These are phyloP conservation scores for Symbiodinium pilosum DNA, from an alignment of 73 alveolate genomes.

Conservation along the genomic window DNA sequence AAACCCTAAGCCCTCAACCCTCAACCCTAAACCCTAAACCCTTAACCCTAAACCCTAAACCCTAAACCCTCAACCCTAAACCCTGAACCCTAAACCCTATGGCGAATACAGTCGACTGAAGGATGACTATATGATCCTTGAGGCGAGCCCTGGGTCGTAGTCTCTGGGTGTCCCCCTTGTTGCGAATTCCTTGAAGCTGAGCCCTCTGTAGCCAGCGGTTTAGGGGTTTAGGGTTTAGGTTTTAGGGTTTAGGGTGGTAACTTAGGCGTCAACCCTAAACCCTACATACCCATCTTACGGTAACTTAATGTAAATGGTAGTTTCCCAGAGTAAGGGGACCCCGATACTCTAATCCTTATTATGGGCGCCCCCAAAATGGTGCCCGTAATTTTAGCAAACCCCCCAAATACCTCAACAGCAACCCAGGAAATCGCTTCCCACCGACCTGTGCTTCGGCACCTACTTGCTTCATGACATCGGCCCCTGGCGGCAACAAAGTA, in stretches of 20 bases:
- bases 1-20: neutral
- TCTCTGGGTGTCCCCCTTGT: neutral
- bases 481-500: neutral
- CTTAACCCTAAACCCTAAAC: neutral
- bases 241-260: neutral
- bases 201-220: no score
- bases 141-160: neutral
- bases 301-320: no score
- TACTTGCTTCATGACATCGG: conserved; percentile 19
- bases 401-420: neutral
- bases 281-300: no score
- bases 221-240: neutral
- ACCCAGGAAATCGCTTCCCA: neutral
- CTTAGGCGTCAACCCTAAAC: neutral
- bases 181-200: neutral
- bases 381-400: neutral
- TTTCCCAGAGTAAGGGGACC: no score
- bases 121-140: neutral
- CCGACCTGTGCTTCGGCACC: conserved; percentile 21
- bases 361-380: no score
- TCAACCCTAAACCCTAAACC: neutral
- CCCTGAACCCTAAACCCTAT: neutral
- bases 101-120: no score
- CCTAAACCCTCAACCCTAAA: neutral
- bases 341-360: no score